Conservation (phyloP, 805 yeast species). For the Saturnispora hagleri region DNA sequence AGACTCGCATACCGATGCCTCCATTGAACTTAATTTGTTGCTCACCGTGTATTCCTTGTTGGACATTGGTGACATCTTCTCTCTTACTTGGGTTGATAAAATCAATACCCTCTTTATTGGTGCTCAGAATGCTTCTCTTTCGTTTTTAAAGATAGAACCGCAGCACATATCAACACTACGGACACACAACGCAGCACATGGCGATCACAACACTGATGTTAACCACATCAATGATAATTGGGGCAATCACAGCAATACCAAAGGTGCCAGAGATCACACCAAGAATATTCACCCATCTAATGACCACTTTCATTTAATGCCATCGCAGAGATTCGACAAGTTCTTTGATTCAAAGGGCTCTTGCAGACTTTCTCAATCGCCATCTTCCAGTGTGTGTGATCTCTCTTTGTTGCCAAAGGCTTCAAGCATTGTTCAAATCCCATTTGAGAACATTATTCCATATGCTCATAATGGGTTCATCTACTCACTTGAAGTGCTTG, state of each 20-base stretch:
- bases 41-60: slow-evolving; percentile 74
- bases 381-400: background rate
- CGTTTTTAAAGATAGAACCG: slow-evolving; percentile 49
- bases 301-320: slow-evolving; percentile 32
- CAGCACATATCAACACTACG: background rate
- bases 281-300: slow-evolving; percentile 14
- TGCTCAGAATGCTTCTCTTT: slow-evolving; percentile 83
- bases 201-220: slow-evolving; percentile 7
- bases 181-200: no score
- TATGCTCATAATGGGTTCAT: slow-evolving; percentile 93
- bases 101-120: slow-evolving; percentile 68
- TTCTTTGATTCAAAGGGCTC: slow-evolving; percentile 82
- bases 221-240: background rate
- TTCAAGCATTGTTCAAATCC: slow-evolving; percentile 53
- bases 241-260: slow-evolving; percentile 6
- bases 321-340: slow-evolving; percentile 63
- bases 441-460: slow-evolving; percentile 51
- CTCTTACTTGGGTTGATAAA: slow-evolving; percentile 58
- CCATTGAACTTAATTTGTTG: slow-evolving; percentile 23
- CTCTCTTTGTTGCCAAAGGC: slow-evolving; percentile 17
- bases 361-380: slow-evolving; percentile 2
- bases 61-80: slow-evolving; percentile 91
- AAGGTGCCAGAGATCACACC: no score
- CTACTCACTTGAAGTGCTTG: slow-evolving; percentile 48
- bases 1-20: background rate